Conservation (phyloP, 768 basidiomycete genomes). For the Tylopilus subfusipes region DNA sequence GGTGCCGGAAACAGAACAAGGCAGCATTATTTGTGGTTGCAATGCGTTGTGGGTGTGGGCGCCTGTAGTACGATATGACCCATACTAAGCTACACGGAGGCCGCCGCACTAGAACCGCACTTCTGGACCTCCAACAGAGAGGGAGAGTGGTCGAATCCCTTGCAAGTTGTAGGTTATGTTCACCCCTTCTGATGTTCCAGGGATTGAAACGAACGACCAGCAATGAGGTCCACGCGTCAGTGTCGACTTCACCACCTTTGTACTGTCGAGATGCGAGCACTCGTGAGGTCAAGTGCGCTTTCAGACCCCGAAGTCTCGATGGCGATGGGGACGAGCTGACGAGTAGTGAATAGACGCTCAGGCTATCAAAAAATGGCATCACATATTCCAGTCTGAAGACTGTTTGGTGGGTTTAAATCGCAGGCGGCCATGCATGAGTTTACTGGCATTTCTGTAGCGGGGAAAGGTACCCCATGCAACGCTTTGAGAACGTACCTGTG, state of each 20-base stretch:
- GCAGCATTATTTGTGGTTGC: conserved; percentile 15
- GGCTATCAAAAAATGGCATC: neutral
- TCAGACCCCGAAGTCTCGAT: neutral
- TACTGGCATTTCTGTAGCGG: neutral
- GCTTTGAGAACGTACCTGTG: neutral
- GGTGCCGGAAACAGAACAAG: conserved; percentile 7
- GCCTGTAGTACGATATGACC: no score
- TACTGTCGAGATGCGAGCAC: neutral
- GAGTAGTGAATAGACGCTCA: no score
- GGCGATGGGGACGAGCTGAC: neutral
- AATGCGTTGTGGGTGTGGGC: conserved; percentile 16
- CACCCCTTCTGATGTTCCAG: neutral
- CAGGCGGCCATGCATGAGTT: neutral
- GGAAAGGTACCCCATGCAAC: neutral
- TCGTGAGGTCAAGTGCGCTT: neutral
- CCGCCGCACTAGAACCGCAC: conserved; percentile 9
- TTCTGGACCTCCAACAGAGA: neutral
- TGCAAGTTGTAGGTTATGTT: neutral
- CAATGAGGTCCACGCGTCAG: neutral
- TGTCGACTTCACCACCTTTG: neutral
- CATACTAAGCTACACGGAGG: neutral
- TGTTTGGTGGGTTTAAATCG: neutral
- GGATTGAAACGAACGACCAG: neutral
- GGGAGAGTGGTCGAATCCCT: neutral
- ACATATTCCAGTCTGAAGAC: neutral